Percentiles rank a stretch among this genome's conserved stretches.
Evolutionary conservation across 2,329 filamentous ascomycete genomes (phyloP).

Genomic region (Colletotrichum plurivorum): DNA sequence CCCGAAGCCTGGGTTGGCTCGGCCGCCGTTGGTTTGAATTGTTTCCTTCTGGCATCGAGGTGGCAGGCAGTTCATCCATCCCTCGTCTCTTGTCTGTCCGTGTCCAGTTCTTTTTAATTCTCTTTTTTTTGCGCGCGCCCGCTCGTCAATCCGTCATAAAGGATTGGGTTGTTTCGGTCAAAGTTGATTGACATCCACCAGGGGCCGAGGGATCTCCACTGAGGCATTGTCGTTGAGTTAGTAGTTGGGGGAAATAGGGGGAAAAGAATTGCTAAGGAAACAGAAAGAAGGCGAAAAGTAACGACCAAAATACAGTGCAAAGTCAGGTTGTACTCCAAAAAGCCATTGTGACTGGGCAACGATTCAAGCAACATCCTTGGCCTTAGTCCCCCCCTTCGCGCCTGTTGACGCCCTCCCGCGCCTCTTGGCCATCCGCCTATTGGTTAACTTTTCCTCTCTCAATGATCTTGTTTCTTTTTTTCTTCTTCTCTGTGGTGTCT

Average conservation of each 20-base stretch:
- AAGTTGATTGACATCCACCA: slow-evolving; percentile 17
- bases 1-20: slow-evolving; percentile 29
- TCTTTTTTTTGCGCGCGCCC: not conserved
- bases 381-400: slow-evolving; percentile 14
- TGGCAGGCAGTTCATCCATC: not conserved
- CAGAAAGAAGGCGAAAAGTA: not conserved
- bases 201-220: slow-evolving; percentile 19
- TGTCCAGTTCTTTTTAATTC: slow-evolving; percentile 7
- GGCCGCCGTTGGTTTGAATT: slow-evolving; percentile 32
- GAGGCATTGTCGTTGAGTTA: not conserved
- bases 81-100: not conserved
- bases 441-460: not conserved
- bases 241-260: not conserved
- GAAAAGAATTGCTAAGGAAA: slow-evolving; percentile 1
- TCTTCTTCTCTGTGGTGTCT: not conserved
- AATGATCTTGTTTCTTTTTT: not conserved
- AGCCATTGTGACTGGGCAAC: slow-evolving; percentile 9
- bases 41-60: slow-evolving; percentile 1
- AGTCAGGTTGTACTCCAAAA: not conserved
- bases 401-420: slow-evolving; percentile 5
- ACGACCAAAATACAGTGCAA: too few species aligned
- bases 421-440: not conserved
- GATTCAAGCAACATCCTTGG: slow-evolving; percentile 21
- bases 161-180: slow-evolving; percentile 32
- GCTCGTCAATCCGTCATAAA: slow-evolving; percentile 8